phyloP scores from a whole-genome alignment of 2,329 filamentous ascomycete genomes.

The Aspergillus viridinutans region DNA sequence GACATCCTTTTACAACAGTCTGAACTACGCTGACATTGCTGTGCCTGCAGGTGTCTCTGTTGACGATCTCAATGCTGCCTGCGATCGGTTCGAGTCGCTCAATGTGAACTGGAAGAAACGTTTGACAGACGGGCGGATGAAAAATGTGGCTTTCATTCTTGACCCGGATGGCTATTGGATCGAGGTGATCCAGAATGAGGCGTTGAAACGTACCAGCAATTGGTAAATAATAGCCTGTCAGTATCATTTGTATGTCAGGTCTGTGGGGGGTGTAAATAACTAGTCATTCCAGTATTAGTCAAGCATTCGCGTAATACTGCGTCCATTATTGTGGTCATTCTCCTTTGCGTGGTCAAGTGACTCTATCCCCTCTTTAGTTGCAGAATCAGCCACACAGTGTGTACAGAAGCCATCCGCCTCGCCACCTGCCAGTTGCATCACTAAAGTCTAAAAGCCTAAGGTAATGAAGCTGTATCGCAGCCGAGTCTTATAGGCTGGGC shows the following conservation, averaged over 20 bases:
- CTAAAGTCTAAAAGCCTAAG: not conserved
- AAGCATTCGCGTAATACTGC: not conserved
- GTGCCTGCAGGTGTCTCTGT: conserved; percentile 63
- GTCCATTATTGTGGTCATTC: not conserved
- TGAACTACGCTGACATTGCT: conserved; percentile 2
- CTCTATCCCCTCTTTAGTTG: not conserved
- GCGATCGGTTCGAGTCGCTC: conserved; percentile 75
- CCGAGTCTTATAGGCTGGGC: conserved; percentile 16
- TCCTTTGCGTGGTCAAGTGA: not conserved
- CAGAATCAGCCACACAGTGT: too few relatives aligned
- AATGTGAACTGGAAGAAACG: conserved; percentile 92
- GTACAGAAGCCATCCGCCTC: not conserved
- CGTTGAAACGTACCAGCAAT: conserved; percentile 40
- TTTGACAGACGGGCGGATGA: conserved; percentile 85
- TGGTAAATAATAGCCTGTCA: conserved; percentile 23
- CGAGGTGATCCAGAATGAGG: conserved; percentile 68
- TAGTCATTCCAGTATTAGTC: not conserved
- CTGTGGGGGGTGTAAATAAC: not conserved
- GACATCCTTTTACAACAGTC: not conserved
- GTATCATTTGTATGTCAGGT: not conserved
- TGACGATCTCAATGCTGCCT: conserved; percentile 84
- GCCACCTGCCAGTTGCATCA: not conserved
- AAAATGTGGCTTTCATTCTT: conserved; percentile 85
- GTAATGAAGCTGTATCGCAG: not conserved
- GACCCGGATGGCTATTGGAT: conserved; percentile 85